phyloP scores from a whole-genome alignment of 2,329 filamentous ascomycete species.

The Botrytis medusae region DNA sequence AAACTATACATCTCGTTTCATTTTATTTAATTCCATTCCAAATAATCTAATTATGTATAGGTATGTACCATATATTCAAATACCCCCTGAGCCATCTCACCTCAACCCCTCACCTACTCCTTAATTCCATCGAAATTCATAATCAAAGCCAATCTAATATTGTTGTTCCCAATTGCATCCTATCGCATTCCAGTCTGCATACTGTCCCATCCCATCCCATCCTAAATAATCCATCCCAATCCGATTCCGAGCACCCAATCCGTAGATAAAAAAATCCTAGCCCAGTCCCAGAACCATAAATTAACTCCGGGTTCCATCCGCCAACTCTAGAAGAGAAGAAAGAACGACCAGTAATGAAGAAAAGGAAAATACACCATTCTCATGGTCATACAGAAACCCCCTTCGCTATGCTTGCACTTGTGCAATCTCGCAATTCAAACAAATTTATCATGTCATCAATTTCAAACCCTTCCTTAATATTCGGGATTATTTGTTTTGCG shows the following conservation, averaged over 20 bases:
- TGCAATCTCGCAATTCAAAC: not conserved
- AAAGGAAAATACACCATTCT: not conserved
- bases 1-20: not conserved
- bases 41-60: conserved; percentile 1
- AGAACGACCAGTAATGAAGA: not conserved
- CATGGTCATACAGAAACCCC: conserved; percentile 10
- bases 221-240: not conserved
- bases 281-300: not conserved
- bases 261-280: not conserved
- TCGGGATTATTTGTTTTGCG: not conserved
- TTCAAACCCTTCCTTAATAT: not conserved
- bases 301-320: not conserved
- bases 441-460: conserved; percentile 1
- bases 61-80: not conserved
- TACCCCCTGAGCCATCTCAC: not conserved
- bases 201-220: not conserved
- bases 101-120: not conserved
- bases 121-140: not conserved
- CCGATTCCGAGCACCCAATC: not conserved
- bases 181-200: not conserved
- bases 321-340: not conserved
- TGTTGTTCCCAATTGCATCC: not conserved
- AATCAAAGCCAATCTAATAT: conserved; percentile 2
- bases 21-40: not conserved
- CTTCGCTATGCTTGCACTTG: conserved; percentile 6